Conservation (phyloP, 441 rosid genomes). For the Gossypium davidsonii region DNA sequence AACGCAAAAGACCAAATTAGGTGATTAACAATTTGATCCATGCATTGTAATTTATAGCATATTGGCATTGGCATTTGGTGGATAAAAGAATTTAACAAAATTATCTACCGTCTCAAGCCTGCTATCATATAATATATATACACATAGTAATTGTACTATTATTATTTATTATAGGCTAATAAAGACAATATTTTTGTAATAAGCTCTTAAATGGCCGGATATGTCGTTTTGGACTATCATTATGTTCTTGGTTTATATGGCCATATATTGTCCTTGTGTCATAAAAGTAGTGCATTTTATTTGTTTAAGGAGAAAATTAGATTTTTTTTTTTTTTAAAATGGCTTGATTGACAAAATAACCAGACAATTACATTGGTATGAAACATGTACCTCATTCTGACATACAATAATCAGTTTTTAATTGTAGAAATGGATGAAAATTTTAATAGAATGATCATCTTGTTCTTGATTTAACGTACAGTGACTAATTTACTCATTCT, state of each 20-base stretch:
- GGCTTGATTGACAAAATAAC: rapidly evolving
- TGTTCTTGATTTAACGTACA: too few relatives aligned
- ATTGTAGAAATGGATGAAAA: too few relatives aligned
- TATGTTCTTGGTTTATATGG: not conserved
- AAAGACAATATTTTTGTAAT: not conserved
- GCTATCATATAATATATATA: not conserved
- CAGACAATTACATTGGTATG: too few relatives aligned
- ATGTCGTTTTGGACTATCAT: not conserved
- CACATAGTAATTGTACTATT: not conserved
- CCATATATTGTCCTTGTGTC: too few relatives aligned
- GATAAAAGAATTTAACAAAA: not conserved
- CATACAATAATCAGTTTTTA: too few relatives aligned
- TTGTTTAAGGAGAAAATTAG: too few relatives aligned
- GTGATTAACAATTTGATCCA: not conserved
- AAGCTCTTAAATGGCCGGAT: not conserved
- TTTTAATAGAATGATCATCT: too few relatives aligned
- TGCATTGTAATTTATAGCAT: not conserved
- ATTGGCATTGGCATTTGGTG: not conserved
- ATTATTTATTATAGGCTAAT: not conserved
- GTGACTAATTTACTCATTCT: too few relatives aligned
- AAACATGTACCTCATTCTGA: too few relatives aligned
- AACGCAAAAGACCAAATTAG: not conserved
- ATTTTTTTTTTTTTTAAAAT: too few relatives aligned
- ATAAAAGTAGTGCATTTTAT: too few relatives aligned
- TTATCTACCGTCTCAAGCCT: not conserved